A percentile compares a stretch with the other conserved stretches of the same genome.
phyloP scores from a whole-genome alignment of 768 basidiomycete genomes.

The Dictyophora rubrovolvata region DNA sequence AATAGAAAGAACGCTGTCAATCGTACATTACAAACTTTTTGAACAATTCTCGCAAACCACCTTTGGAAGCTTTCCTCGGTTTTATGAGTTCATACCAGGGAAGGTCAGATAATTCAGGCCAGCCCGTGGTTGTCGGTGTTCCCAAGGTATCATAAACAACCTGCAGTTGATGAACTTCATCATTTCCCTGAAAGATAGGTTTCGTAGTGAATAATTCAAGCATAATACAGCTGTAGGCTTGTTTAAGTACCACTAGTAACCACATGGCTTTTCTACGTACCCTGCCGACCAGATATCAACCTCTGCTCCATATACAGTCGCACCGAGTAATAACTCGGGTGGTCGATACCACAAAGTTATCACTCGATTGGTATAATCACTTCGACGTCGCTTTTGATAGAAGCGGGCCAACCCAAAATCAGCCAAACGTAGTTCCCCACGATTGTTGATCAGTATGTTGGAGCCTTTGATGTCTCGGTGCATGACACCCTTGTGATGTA shows the following conservation, averaged over 20 bases:
- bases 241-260: not conserved
- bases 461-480: constrained; percentile 99
- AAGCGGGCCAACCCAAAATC: constrained; percentile 97
- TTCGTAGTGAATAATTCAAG: constrained; percentile 93
- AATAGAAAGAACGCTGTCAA: not conserved
- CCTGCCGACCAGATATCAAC: constrained; percentile 99
- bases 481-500: constrained; percentile 92
- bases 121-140: constrained; percentile 72
- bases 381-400: constrained; percentile 81
- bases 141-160: constrained; percentile 87
- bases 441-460: constrained; percentile 88
- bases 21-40: constrained; percentile 49
- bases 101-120: constrained; percentile 72
- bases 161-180: constrained; percentile 95
- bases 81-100: constrained; percentile 99
- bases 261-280: constrained; percentile 34
- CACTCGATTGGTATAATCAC: constrained; percentile 98
- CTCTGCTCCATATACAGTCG: constrained; percentile 92
- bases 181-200: constrained; percentile 95
- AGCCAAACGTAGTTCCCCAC: constrained; percentile 88
- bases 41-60: constrained; percentile 77
- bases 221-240: constrained; percentile 78
- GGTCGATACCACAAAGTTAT: constrained; percentile 98
- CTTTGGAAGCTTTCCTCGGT: constrained; percentile 63
- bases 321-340: constrained; percentile 89